Conservation (phyloP, 495 filamentous ascomycete species). For the Podospora didyma region DNA sequence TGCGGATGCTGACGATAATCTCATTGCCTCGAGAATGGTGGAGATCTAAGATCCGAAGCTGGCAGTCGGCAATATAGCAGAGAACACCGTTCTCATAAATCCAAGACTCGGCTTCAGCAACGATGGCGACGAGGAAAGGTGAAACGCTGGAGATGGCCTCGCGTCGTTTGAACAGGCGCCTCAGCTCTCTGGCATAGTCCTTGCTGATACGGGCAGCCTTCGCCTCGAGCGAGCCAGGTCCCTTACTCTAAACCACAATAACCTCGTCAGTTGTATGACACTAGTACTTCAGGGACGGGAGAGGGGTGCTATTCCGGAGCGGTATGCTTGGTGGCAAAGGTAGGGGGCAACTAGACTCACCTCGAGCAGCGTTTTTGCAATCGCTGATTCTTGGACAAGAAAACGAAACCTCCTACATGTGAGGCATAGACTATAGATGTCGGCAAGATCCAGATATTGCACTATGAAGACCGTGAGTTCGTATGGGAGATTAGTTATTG, state of each 20-base stretch:
- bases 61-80: constrained; percentile 52
- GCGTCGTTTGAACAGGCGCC: constrained; percentile 56
- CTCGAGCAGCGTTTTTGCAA: constrained; percentile 57
- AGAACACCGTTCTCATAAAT: constrained; percentile 61
- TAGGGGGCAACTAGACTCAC: constrained; percentile 32
- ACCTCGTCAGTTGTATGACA: constrained; percentile 13
- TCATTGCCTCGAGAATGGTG: constrained; percentile 50
- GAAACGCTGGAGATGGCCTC: constrained; percentile 58
- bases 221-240: constrained; percentile 57
- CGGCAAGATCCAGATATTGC: constrained; percentile 47
- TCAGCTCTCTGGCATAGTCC: constrained; percentile 53
- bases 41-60: constrained; percentile 61
- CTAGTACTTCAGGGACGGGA: neutral
- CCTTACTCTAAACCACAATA: constrained; percentile 42
- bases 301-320: constrained; percentile 2
- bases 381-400: constrained; percentile 54
- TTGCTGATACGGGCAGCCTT: constrained; percentile 43
- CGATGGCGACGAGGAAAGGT: constrained; percentile 57
- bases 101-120: constrained; percentile 60
- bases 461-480: constrained; percentile 62
- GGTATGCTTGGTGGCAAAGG: neutral
- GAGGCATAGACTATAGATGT: constrained; percentile 45
- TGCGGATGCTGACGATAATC: constrained; percentile 54
- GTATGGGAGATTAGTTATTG: constrained; percentile 47
- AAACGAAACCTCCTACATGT: constrained; percentile 51